Evolutionary conservation across 805 yeast species (phyloP), one percentile per base, ranked within the genome.

Genomic region (Yarrowia keelungensis): DNA sequence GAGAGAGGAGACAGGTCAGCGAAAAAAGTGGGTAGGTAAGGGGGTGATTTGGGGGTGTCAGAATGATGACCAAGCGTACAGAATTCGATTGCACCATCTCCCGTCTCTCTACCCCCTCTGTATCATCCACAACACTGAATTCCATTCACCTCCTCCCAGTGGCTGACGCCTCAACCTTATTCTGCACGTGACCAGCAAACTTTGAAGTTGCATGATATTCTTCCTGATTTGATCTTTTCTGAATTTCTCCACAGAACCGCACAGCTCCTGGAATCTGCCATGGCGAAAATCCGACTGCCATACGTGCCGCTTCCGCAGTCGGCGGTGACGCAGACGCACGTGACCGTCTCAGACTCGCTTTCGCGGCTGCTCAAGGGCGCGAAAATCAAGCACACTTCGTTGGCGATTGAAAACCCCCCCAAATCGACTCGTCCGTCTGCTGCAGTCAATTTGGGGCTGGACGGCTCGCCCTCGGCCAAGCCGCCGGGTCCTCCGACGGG

Each of bases 271-370:
- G 19, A 19, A 5, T 14, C 11, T 8, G 8, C 32, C 1, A 53
- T 53, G 59, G 45, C 59, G 45, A 53, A 53, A 59, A 59, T 59
- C 38, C 65, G 65, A 45, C 65, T 59, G 50, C 65, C 65, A 4
- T 59, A 43, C 22, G 51, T 59, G 39, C 51, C 65, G 43, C 51
- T 59, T 1, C 65, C 65, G 65, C 65, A 59, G 51, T 59, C 65
- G 16, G 65, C 65, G 8, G 65, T 59, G 26, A 45, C 65, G 1
- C 65, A 35, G 7, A 59, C 42, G 5, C 65, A 59, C 8, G 16
- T 59, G 32, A 41, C 19, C 15, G 51, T 45, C n/a, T 59, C 65
- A 16, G 51, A 59, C 35, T 42, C 51, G 38, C 51, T 59, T 11
- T 32, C 65, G 7, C 50, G 65, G 51, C 51, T 45, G 8, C 19